Evolutionary conservation across 2,329 filamentous ascomycete species (phyloP).

Genomic region (Volutella citrinella): DNA sequence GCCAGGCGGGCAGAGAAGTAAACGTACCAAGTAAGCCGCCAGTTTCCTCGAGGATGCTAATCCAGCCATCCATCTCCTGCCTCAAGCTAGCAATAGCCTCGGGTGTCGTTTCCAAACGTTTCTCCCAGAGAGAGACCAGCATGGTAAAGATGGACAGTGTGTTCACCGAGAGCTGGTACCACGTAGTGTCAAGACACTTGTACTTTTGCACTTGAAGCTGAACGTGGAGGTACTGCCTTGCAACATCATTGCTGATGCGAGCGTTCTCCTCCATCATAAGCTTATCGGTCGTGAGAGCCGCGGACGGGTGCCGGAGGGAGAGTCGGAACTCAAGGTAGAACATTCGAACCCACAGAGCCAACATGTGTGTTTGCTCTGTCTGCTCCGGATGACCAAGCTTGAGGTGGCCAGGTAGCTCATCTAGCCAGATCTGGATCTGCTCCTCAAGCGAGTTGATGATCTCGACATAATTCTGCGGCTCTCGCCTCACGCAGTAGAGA

Average conservation of each 20-base stretch:
- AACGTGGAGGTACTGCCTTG: conserved; percentile 60
- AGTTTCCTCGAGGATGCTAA: conserved; percentile 65
- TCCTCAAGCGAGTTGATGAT: conserved; percentile 64
- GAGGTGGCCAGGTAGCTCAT: conserved; percentile 61
- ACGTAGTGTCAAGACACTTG: conserved; percentile 73
- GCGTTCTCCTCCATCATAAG: conserved; percentile 60
- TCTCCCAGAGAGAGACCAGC: conserved; percentile 67
- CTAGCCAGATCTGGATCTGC: conserved; percentile 60
- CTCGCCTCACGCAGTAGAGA: conserved; percentile 68
- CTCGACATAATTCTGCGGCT: conserved; percentile 60
- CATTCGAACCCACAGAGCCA: conserved; percentile 52
- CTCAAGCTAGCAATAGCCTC: conserved; percentile 59
- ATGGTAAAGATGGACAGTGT: conserved; percentile 71
- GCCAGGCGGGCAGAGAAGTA: too few relatives aligned
- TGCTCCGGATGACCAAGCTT: conserved; percentile 41
- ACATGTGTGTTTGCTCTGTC: conserved; percentile 43
- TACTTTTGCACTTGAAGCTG: conserved; percentile 58
- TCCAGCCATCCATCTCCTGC: conserved; percentile 67
- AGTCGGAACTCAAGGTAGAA: conserved; percentile 57
- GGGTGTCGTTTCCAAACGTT: conserved; percentile 56
- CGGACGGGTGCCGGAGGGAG: conserved; percentile 59
- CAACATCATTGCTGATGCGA: conserved; percentile 63
- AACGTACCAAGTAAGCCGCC: conserved; percentile 63
- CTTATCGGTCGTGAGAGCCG: conserved; percentile 53
- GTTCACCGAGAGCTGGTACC: conserved; percentile 72